Conservation (phyloP, 2,329 filamentous ascomycete species). For the Fusarium haematococcum region DNA sequence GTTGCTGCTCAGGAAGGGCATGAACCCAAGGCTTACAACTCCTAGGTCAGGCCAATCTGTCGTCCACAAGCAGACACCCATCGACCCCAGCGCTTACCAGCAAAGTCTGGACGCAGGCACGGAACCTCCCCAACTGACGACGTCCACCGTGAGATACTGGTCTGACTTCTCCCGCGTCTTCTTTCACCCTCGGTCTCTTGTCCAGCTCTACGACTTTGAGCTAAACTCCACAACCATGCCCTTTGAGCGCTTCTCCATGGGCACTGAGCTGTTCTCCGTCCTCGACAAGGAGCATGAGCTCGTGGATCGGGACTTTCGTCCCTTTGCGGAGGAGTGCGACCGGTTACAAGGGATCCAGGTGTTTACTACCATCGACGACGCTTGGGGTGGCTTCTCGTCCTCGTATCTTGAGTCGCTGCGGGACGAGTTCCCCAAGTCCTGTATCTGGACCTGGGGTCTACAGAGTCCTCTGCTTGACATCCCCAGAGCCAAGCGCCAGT, state of each 20-base stretch:
- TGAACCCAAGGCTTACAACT: not conserved
- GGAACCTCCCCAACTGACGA: conserved; percentile 73
- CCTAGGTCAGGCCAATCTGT: conserved; percentile 74
- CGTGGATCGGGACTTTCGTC: conserved; percentile 88
- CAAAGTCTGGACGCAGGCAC: conserved; percentile 80
- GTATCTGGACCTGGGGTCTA: conserved; percentile 88
- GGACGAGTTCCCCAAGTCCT: conserved; percentile 91
- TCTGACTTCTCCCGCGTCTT: conserved; percentile 95
- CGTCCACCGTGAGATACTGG: conserved; percentile 89
- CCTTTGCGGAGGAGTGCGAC: conserved; percentile 93
- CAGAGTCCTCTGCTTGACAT: conserved; percentile 70
- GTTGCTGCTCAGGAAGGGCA: not conserved
- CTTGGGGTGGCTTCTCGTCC: conserved; percentile 82
- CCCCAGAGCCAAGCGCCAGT: conserved; percentile 62
- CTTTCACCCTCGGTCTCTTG: conserved; percentile 88
- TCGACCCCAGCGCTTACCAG: conserved; percentile 81
- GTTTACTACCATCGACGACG: conserved; percentile 78
- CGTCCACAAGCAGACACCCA: conserved; percentile 75
- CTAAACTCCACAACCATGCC: conserved; percentile 83
- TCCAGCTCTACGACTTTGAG: conserved; percentile 90
- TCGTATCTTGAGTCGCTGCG: conserved; percentile 81
- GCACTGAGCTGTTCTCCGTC: conserved; percentile 79
- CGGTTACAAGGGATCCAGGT: conserved; percentile 89
- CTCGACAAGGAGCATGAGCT: conserved; percentile 86
- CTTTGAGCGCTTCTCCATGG: conserved; percentile 90